Evolutionary conservation across 1,284 basidiomycete species (phyloP).

Genomic region (Ganoderma sp.): DNA sequence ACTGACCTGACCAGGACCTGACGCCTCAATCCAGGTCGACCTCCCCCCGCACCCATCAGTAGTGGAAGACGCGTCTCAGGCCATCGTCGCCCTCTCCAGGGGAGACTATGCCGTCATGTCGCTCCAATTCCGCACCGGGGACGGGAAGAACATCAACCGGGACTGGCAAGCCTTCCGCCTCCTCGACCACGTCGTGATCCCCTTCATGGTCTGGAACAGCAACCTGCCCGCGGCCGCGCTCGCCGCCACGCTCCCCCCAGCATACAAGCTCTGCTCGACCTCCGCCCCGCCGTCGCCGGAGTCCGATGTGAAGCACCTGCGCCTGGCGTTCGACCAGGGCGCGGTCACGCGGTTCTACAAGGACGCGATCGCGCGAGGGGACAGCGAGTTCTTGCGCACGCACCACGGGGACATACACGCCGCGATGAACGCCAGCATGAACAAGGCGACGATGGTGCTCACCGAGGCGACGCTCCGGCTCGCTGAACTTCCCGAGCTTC

Average conservation of each 20-base stretch:
- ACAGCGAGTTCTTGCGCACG: neutral
- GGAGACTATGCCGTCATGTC: constrained; percentile 8
- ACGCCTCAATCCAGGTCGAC: neutral
- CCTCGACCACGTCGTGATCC: constrained; percentile 6
- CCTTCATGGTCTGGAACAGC: constrained; percentile 4
- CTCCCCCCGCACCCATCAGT: constrained; percentile 2
- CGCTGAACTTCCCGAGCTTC: neutral
- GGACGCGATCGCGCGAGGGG: constrained; percentile 1
- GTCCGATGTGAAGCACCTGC: neutral
- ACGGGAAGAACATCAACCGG: constrained; percentile 3
- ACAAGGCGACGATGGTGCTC: constrained; percentile 10
- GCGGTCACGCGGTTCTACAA: neutral
- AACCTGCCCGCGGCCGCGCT: neutral
- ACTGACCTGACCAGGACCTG: neutral
- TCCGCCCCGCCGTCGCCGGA: neutral
- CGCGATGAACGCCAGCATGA: neutral
- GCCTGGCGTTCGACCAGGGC: neutral
- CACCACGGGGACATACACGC: neutral
- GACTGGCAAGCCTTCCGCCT: constrained; percentile 4
- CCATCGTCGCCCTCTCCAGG: neutral
- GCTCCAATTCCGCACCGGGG: constrained; percentile 13
- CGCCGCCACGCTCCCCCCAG: neutral
- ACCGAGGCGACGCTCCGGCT: constrained; percentile 19
- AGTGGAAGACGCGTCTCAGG: neutral
- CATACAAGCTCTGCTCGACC: neutral